Evolutionary conservation across 2,329 filamentous ascomycete genomes (phyloP), one percentile per base, ranked within the genome.

Genomic region (Magnaporthales sp.): DNA sequence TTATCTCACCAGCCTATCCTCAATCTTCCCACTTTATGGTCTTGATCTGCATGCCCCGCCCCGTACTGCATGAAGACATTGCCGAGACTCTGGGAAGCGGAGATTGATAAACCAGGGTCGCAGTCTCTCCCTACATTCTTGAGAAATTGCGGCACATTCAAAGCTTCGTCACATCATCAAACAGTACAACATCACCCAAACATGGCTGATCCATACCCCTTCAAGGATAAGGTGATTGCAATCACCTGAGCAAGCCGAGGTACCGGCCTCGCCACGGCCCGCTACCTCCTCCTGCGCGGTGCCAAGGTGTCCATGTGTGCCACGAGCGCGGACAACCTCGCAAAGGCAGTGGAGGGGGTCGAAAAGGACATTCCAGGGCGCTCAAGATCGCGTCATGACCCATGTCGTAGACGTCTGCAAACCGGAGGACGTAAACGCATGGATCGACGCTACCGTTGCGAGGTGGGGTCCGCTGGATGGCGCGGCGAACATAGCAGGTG

Each of bases 401-500:
- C 60, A 54, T 11, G 63, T 70, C 3, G 67, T 76, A 10, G 71
- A 76, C 58, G 73, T 76, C 1, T 67, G 72, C 2, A 67, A 72
- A 19, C 63, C 67, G 8, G 62, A 68, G 5, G 66, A 72, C 15
- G 74, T 75, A 29, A 69, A 74, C 11, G 61, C 38, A 13, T 77
- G 74, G 74, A 73, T 75, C 51, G 60, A 68, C 15, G 66, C 69
- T 9, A 72, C 73, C 0, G 70, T 73, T 4, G 38, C 66, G 15
- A 69, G 67, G 27, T 74, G 72, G 31, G 73, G 73, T 2, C 69
- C 68, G 56, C 69, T 75, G 27, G 72, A 75, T 51, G 73, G 71
- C 0, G 73, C 74, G 2, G 74, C 72, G 31, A 76, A 76, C 68
- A 63, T 75, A 22, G 74, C 75, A 4, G 74, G 74, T 31, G 71